Conservation (phyloP, 306 rosid genomes). For the Spatholobus suberectus region DNA sequence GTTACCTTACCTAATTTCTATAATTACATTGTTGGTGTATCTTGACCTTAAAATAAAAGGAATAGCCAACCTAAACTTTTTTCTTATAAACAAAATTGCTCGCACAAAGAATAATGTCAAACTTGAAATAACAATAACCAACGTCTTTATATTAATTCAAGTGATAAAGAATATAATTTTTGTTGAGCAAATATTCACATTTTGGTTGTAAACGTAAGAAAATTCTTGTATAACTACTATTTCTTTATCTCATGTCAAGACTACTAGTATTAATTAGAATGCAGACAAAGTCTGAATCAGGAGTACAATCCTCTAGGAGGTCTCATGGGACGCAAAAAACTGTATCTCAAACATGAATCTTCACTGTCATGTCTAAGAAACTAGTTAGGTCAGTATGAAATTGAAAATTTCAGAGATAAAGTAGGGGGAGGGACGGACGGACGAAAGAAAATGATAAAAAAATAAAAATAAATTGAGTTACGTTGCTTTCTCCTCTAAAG, state of each 20-base stretch:
- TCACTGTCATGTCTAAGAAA: slow-evolving; percentile 45
- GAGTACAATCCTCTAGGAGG: slow-evolving; percentile 27
- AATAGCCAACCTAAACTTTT: background rate
- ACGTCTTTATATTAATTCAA: too few species aligned
- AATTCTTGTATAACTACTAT: background rate
- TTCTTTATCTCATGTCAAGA: background rate
- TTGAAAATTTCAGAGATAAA: background rate
- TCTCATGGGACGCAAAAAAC: slow-evolving; percentile 37
- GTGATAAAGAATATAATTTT: background rate
- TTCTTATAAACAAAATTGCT: too few species aligned
- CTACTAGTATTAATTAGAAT: background rate
- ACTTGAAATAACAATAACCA: too few species aligned
- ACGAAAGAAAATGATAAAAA: too few species aligned
- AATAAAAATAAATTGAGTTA: background rate
- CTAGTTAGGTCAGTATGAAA: slow-evolving; percentile 6
- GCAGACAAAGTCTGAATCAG: slow-evolving; percentile 47
- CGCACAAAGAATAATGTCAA: too few species aligned
- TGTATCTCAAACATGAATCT: slow-evolving; percentile 38
- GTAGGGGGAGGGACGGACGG: background rate
- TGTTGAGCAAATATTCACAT: background rate
- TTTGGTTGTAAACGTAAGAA: background rate
- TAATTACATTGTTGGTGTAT: too few species aligned
- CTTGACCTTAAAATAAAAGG: background rate
- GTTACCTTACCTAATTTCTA: background rate
- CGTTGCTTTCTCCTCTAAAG: slow-evolving; percentile 37